Evolutionary conservation across 306 rosid genomes (phyloP).

Genomic region (Cyamopsis tetragonoloba): DNA sequence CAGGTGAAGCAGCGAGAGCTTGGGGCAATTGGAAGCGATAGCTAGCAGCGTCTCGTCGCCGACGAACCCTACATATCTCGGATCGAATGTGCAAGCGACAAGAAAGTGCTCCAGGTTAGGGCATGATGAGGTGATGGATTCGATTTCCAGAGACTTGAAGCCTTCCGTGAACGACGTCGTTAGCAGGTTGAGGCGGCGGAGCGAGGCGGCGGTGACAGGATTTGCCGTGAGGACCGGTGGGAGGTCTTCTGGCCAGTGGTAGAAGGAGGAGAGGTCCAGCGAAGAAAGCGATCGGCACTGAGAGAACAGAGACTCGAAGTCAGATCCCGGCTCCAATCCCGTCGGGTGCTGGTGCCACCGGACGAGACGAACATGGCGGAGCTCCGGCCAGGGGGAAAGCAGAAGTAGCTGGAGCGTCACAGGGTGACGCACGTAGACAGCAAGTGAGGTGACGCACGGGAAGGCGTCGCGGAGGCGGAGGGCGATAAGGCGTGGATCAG

Average conservation of each 20-base stretch:
- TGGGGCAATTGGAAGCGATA: slow-evolving; percentile 57
- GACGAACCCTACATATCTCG: slow-evolving; percentile 67
- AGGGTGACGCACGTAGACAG: slow-evolving; percentile 66
- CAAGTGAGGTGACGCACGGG: slow-evolving; percentile 67
- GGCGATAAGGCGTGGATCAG: slow-evolving; percentile 56
- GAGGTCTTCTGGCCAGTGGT: slow-evolving; percentile 87
- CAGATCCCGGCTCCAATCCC: slow-evolving; percentile 40
- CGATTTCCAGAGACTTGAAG: slow-evolving; percentile 56
- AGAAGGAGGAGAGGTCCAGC: slow-evolving; percentile 77
- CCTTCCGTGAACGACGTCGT: slow-evolving; percentile 72
- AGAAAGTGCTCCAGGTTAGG: slow-evolving; percentile 66
- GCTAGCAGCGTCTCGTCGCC: slow-evolving; percentile 64
- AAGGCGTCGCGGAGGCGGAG: slow-evolving; percentile 59
- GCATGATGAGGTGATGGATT: slow-evolving; percentile 55
- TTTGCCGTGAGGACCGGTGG: slow-evolving; percentile 58
- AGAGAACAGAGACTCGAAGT: slow-evolving; percentile 53
- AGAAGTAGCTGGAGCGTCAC: slow-evolving; percentile 51
- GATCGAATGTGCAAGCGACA: slow-evolving; percentile 75
- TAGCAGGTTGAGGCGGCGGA: slow-evolving; percentile 59
- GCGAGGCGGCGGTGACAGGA: slow-evolving; percentile 46
- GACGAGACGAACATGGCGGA: slow-evolving; percentile 66
- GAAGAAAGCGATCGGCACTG: slow-evolving; percentile 54
- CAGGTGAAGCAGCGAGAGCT: slow-evolving; percentile 63
- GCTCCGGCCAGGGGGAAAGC: slow-evolving; percentile 54
- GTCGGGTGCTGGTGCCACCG: slow-evolving; percentile 88